Evolutionary conservation across 192 early-diverging fungal species (phyloP), one percentile per base, ranked within the genome.

Genomic region (Chytriomyces sp.): DNA sequence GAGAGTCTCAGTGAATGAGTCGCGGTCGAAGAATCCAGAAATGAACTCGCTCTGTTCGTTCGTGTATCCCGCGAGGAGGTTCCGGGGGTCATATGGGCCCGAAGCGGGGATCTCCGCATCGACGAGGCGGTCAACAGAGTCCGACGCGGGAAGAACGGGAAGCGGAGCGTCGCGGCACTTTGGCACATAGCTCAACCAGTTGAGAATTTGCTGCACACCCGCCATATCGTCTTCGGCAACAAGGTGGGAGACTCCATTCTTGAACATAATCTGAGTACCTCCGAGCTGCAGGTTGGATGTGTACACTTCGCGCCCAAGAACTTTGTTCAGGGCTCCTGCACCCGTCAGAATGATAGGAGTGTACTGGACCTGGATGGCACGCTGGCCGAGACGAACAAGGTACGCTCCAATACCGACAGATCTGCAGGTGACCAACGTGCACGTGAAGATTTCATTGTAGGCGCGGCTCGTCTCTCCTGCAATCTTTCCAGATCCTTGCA

Each of bases 211-310:
- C 67, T 83, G 78, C 59, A 99, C 93, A 73, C 94, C 96, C 61
- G 90, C 86, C 71, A 97, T 91, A 76, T 98, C 95, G 80, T 99
- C 96, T 68, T 95, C 88, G 30, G 94, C 96, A 3, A 94, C 94
- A 79, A 98, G 82, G 74, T 99, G 96, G 14, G 97, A 97, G 4
- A 99, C 93, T 65, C 97, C 97, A 84, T 99, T 99, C 84, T 93
- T 93, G 87, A 92, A 93, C 97, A 99, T 99, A 81, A 99, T 97
- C 81, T 96, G 95, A 30, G 96, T 98, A 54, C 97, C 97, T 62
- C 97, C 97, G 30, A 99, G 85, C 80, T 99, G 97, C 79, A 99
- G 74, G 84, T 99, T 99, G 39, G 94, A 96, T 19, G 95, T 91
- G 82, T 99, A 99, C 2, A 99, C 97, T 73, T 99, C 94, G 58